Evolutionary conservation across 176 grass and related monocot genomes (phyloP).

Genomic region (bread wheat (Triticum aestivum)): DNA sequence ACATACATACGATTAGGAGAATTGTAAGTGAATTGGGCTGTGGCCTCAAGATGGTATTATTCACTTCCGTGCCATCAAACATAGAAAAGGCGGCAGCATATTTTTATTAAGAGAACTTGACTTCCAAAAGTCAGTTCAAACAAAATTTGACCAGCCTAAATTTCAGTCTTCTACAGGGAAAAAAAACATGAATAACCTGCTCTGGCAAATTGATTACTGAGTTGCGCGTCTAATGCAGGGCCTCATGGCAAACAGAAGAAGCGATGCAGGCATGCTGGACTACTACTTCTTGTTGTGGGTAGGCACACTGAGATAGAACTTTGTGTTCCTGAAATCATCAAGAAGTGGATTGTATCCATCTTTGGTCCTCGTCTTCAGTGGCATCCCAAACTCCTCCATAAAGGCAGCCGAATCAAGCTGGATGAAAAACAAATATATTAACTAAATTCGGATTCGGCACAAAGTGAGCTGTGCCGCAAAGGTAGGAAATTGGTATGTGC

Average conservation of each 20-base stretch:
- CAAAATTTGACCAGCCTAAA: not conserved
- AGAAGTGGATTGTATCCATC: slow-evolving; percentile 93
- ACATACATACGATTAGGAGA: too few species aligned
- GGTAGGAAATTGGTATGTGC: not conserved
- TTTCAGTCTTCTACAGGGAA: not conserved
- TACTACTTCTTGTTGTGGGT: slow-evolving; percentile 69
- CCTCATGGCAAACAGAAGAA: not conserved
- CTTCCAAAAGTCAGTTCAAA: not conserved
- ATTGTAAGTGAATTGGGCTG: not conserved
- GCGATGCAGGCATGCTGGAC: not conserved
- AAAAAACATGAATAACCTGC: not conserved
- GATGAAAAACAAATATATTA: not conserved
- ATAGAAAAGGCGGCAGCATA: not conserved
- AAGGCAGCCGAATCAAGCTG: slow-evolving; percentile 83
- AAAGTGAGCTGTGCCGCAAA: not conserved
- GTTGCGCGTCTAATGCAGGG: not conserved
- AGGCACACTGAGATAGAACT: slow-evolving; percentile 88
- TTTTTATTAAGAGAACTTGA: not conserved
- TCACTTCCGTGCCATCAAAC: not conserved
- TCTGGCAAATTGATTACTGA: not conserved
- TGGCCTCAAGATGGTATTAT: not conserved
- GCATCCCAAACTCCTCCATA: slow-evolving; percentile 94
- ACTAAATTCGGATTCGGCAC: not conserved
- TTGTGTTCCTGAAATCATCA: slow-evolving; percentile 95
- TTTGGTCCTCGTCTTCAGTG: slow-evolving; percentile 84